Conservation (phyloP, 352 stramenopile species). For the Phytophthora multivora region DNA sequence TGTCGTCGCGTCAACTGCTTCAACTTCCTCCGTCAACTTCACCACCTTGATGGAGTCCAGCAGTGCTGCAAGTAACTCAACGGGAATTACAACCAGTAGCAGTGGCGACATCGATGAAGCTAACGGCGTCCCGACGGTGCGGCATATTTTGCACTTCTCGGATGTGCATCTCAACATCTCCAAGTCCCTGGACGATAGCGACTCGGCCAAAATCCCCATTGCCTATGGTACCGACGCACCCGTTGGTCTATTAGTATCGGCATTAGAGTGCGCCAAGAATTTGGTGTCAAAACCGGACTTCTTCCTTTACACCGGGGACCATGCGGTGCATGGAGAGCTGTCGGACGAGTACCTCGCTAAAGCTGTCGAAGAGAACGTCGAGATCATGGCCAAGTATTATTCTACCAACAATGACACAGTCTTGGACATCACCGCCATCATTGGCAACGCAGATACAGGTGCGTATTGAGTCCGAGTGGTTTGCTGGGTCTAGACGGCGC, state of each 20-base stretch:
- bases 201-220: constrained; percentile 45
- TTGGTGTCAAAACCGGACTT: constrained; percentile 65
- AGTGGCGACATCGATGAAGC: not conserved
- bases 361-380: constrained; percentile 61
- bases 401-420: constrained; percentile 29
- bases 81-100: not conserved
- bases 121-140: constrained; percentile 4
- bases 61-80: not conserved
- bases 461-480: constrained; percentile 4
- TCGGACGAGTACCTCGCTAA: constrained; percentile 56
- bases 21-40: constrained; percentile 4
- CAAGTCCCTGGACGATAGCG: constrained; percentile 35
- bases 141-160: constrained; percentile 80
- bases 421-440: constrained; percentile 65
- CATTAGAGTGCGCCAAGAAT: constrained; percentile 61
- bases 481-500: not conserved
- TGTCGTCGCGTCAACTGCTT: constrained; percentile 18
- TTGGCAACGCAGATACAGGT: constrained; percentile 76
- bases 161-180: constrained; percentile 83
- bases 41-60: not conserved
- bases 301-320: constrained; percentile 79
- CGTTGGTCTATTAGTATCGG: constrained; percentile 58
- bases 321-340: constrained; percentile 61
- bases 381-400: constrained; percentile 66
- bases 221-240: constrained; percentile 56